Conservation (phyloP, 2,329 filamentous ascomycete species). For the Hypomyces rosellus region DNA sequence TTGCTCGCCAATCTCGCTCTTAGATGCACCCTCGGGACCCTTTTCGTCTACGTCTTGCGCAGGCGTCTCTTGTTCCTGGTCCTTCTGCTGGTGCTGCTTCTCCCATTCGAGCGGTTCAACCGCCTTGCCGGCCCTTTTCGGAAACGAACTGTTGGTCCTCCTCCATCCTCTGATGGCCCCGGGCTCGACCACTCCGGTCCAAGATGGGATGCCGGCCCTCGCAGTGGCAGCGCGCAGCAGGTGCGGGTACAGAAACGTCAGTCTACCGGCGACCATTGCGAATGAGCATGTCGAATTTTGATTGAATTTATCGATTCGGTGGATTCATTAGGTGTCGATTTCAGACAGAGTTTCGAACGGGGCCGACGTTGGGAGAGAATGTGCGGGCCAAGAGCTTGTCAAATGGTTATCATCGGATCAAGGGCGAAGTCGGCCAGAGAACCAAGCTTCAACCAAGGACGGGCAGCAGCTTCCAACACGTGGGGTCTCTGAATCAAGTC, state of each 20-base stretch:
- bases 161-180: not conserved
- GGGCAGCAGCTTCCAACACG: too few species aligned
- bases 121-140: slow-evolving; percentile 53
- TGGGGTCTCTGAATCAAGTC: too few species aligned
- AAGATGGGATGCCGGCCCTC: slow-evolving; percentile 8
- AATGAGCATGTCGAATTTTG: not conserved
- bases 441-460: not conserved
- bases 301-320: not conserved
- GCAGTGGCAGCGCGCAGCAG: slow-evolving; percentile 48
- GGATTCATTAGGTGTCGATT: slow-evolving; percentile 1
- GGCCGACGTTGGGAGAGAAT: not conserved
- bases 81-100: slow-evolving; percentile 16
- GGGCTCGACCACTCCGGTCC: slow-evolving; percentile 4
- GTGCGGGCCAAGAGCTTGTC: not conserved
- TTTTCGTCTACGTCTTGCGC: not conserved
- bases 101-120: slow-evolving; percentile 44
- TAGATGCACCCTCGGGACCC: not conserved
- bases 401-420: slow-evolving; percentile 12
- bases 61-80: slow-evolving; percentile 5
- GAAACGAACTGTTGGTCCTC: slow-evolving; percentile 38
- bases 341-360: not conserved
- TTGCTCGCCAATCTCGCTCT: slow-evolving; percentile 9
- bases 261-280: slow-evolving; percentile 53
- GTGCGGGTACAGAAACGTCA: slow-evolving; percentile 64
- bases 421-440: slow-evolving; percentile 5